phyloP scores from a whole-genome alignment of 148 eudicot genomes.

The Salicornia ramosissima region DNA sequence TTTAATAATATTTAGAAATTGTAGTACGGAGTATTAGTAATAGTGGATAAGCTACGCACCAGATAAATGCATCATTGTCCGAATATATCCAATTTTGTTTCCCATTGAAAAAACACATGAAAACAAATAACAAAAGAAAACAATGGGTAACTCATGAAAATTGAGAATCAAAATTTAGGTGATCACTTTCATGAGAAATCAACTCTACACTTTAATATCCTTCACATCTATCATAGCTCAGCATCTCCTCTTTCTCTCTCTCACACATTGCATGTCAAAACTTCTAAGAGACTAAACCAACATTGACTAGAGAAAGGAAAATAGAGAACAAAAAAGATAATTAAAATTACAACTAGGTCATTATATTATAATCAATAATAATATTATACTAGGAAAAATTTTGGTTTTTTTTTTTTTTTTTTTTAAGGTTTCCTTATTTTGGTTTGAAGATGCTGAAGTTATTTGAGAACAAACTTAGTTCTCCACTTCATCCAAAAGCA shows the following conservation, averaged over 20 bases:
- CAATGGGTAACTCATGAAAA: too few species aligned
- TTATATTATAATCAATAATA: constrained; percentile 5
- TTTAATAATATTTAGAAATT: too few species aligned
- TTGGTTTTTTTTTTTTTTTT: not conserved
- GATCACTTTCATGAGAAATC: constrained; percentile 27
- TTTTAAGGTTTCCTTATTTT: constrained; percentile 4
- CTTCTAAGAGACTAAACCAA: constrained; percentile 24
- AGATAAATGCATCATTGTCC: too few species aligned
- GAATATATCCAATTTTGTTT: too few species aligned
- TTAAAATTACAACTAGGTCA: constrained; percentile 18
- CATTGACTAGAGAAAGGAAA: constrained; percentile 19
- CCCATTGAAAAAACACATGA: too few species aligned
- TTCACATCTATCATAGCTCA: constrained; percentile 21
- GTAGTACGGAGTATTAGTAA: too few species aligned
- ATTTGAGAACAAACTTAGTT: constrained; percentile 22
- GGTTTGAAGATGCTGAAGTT: constrained; percentile 23
- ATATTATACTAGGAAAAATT: constrained; percentile 23
- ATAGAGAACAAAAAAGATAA: constrained; percentile 2
- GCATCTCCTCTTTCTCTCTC: constrained; percentile 15
- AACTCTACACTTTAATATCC: constrained; percentile 14
- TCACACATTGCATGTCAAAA: constrained; percentile 27
- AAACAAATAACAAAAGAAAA: too few species aligned
- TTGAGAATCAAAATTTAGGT: constrained; percentile 29
- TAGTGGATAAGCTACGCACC: too few species aligned
- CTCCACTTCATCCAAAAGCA: constrained; percentile 56